phyloP scores from a whole-genome alignment of 345 rosid genomes.

The Eucalyptus cloeziana region DNA sequence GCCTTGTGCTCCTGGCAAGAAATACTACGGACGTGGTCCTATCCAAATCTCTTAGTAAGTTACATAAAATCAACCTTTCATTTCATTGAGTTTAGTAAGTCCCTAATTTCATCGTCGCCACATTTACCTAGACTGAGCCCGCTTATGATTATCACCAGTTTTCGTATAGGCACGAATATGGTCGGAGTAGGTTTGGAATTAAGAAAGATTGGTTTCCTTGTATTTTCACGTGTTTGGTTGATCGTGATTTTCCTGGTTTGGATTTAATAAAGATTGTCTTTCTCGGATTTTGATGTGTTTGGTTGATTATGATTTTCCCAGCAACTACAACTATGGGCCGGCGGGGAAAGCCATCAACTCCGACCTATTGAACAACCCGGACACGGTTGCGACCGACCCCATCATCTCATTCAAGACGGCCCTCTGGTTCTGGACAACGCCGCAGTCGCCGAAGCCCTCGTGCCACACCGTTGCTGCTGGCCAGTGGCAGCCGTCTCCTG shows the following conservation, averaged over 20 bases:
- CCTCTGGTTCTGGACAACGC: conserved; percentile 8
- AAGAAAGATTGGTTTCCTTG: not conserved
- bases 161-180: not conserved
- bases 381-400: not conserved
- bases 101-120: not conserved
- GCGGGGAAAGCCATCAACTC: not conserved
- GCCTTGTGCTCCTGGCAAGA: conserved; percentile 1
- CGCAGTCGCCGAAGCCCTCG: conserved; percentile 3
- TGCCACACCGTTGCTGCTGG: conserved; percentile 5
- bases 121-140: not conserved
- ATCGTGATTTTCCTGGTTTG: too few relatives aligned
- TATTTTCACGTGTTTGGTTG: too few relatives aligned
- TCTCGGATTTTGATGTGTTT: not conserved
- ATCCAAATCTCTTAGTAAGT: conserved; percentile 6
- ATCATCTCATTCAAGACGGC: conserved; percentile 6
- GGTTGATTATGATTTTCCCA: not conserved
- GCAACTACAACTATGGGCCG: conserved; percentile 7
- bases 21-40: conserved; percentile 3
- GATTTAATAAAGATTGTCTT: not conserved
- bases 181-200: not conserved
- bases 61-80: not conserved
- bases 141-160: not conserved
- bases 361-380: not conserved
- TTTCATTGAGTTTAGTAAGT: not conserved
- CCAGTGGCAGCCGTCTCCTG: not conserved